A percentile compares a stretch with the other conserved stretches of the same genome.
Evolutionary conservation across 495 filamentous ascomycete species (phyloP).

Genomic region (Xylaria acuta): DNA sequence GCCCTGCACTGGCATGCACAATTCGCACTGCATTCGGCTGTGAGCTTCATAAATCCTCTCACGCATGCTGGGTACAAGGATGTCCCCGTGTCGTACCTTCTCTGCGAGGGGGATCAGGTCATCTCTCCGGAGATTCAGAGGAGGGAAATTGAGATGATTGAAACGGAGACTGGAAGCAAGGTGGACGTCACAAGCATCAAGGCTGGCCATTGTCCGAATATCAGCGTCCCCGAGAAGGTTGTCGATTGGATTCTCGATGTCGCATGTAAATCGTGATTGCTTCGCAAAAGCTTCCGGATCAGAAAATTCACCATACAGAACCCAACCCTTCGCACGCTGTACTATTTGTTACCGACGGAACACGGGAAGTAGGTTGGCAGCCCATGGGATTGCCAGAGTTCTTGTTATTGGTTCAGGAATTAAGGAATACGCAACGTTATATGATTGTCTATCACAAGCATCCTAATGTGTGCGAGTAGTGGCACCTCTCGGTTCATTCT

Average conservation of each 20-base stretch:
- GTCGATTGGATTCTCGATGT: conserved; percentile 32
- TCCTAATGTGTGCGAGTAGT: neutral
- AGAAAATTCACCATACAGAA: neutral
- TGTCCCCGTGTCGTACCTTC: conserved; percentile 55
- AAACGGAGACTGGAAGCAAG: conserved; percentile 40
- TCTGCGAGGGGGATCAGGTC: conserved; percentile 54
- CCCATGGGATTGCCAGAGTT: too few species aligned
- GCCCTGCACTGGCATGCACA: conserved; percentile 18
- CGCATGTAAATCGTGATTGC: conserved; percentile 1
- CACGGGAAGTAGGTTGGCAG: neutral
- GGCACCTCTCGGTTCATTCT: neutral
- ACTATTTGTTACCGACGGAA: neutral
- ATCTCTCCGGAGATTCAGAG: conserved; percentile 47
- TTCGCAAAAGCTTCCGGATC: neutral
- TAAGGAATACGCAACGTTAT: too few species aligned
- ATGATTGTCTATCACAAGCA: too few species aligned
- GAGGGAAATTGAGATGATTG: conserved; percentile 40
- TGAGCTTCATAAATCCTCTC: conserved; percentile 38
- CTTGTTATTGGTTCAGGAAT: too few species aligned
- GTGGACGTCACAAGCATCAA: conserved; percentile 42
- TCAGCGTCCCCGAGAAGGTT: conserved; percentile 26
- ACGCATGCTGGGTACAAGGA: conserved; percentile 55
- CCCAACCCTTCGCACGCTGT: neutral
- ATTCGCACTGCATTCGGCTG: conserved; percentile 36
- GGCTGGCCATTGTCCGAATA: conserved; percentile 39